These are phyloP conservation scores for Entamoeba moshkovskii DNA, from an alignment of 208 protist genomes.

Conservation along the genomic window DNA sequence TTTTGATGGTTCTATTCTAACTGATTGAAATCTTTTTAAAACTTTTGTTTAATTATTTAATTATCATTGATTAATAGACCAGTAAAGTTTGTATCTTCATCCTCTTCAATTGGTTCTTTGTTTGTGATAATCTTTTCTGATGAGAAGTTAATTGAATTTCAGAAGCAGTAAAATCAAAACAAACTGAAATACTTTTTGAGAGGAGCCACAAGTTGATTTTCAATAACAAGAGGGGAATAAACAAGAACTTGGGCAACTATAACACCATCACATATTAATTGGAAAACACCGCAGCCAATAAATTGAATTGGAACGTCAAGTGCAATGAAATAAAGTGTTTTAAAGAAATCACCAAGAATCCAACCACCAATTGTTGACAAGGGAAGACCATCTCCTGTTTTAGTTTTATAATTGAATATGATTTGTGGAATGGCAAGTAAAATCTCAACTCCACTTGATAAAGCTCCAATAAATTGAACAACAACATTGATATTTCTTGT, in stretches of 20 bases:
- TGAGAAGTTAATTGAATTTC: too few species aligned
- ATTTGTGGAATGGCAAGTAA: not conserved
- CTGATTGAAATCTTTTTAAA: too few species aligned
- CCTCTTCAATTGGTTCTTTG: too few species aligned
- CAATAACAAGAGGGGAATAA: not conserved
- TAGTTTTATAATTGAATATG: not conserved
- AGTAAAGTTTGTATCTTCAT: too few species aligned
- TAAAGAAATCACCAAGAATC: not conserved
- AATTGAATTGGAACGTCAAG: not conserved
- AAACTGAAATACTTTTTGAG: not conserved
- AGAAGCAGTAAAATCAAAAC: too few species aligned
- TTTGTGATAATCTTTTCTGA: too few species aligned
- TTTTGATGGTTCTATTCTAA: too few species aligned
- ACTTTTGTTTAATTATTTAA: too few species aligned
- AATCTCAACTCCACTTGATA: not conserved
- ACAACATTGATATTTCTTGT: not conserved
- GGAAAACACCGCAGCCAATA: not conserved
- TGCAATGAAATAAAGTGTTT: not conserved
- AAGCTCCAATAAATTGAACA: not conserved
- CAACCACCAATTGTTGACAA: not conserved
- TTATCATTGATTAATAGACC: too few species aligned
- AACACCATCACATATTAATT: not conserved
- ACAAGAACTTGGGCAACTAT: not conserved
- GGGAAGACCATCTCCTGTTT: not conserved
- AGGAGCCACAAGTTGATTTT: not conserved